phyloP scores from a whole-genome alignment of 2,329 filamentous ascomycete genomes.

The Ambrosiella beaveri region DNA sequence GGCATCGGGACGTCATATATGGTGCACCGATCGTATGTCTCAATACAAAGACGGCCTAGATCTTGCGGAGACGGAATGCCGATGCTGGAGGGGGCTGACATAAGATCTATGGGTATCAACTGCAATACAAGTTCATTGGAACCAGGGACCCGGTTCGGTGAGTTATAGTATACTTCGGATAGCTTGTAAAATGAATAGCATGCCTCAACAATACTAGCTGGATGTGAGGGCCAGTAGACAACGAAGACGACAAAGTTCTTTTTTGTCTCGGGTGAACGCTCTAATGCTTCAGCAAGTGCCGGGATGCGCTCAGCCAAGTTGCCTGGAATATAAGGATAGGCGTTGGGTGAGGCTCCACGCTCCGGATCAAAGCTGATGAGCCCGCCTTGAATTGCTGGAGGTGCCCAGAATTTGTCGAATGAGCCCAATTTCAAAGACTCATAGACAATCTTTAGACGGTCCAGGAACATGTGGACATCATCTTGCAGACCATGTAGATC shows the following conservation, averaged over 20 bases:
- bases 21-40: slow-evolving; percentile 58
- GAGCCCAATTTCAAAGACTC: slow-evolving; percentile 56
- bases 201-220: slow-evolving; percentile 47
- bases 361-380: slow-evolving; percentile 34
- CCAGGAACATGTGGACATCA: slow-evolving; percentile 45
- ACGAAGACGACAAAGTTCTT: slow-evolving; percentile 62
- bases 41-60: slow-evolving; percentile 47
- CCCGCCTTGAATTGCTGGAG: slow-evolving; percentile 29
- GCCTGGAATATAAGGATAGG: slow-evolving; percentile 15
- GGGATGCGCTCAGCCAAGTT: slow-evolving; percentile 29
- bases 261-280: slow-evolving; percentile 25
- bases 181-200: slow-evolving; percentile 59
- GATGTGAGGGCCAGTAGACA: slow-evolving; percentile 48
- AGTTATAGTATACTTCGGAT: slow-evolving; percentile 34
- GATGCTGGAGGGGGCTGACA: slow-evolving; percentile 46
- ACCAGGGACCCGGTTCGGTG: neutral
- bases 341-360: slow-evolving; percentile 15
- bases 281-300: slow-evolving; percentile 19
- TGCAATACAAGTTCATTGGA: slow-evolving; percentile 34
- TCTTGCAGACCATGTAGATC: slow-evolving; percentile 44
- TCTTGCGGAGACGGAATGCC: slow-evolving; percentile 44
- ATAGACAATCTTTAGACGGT: slow-evolving; percentile 52
- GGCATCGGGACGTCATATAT: slow-evolving; percentile 37
- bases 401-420: slow-evolving; percentile 34
- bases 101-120: slow-evolving; percentile 49